These are phyloP conservation scores for Bretschneidera sinensis DNA, from an alignment of 345 rosid genomes.

Conservation along the genomic window DNA sequence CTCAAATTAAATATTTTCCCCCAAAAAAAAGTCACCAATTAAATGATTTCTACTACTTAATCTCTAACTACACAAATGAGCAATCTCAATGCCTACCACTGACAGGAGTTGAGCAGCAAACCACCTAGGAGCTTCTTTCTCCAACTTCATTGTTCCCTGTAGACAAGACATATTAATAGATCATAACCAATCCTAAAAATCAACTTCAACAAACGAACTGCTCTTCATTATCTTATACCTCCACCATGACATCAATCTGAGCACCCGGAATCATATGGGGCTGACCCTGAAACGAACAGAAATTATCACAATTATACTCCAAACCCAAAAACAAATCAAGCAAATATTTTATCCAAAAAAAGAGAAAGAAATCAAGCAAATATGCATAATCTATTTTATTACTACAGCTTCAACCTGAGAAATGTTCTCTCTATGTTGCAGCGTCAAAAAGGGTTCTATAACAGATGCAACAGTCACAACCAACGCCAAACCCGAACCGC, in stretches of 20 bases:
- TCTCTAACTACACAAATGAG: not conserved
- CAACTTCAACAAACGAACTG: conserved; percentile 12
- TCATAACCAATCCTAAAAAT: conserved; percentile 6
- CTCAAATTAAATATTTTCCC: not conserved
- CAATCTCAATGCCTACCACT: conserved; percentile 39
- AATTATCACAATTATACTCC: conserved; percentile 12
- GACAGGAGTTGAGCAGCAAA: conserved; percentile 46
- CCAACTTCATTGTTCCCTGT: conserved; percentile 38
- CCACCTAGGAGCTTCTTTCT: conserved; percentile 44
- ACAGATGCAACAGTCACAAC: conserved; percentile 83
- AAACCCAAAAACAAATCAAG: not conserved
- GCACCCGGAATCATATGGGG: conserved; percentile 76
- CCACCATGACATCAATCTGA: conserved; percentile 65
- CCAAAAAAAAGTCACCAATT: not conserved
- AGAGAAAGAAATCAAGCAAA: not conserved
- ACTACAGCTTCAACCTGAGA: conserved; percentile 40
- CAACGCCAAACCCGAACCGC: conserved; percentile 30
- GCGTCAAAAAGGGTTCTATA: conserved; percentile 66
- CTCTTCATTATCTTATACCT: conserved; percentile 40
- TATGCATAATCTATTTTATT: not conserved
- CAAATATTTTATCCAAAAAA: no score
- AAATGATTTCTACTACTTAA: not conserved
- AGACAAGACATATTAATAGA: conserved; percentile 17
- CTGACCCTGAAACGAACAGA: conserved; percentile 38
- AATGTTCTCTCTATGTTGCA: conserved; percentile 33